These are phyloP conservation scores for Terfezia claveryi DNA, from an alignment of 495 filamentous ascomycete genomes.

Conservation along the genomic window DNA sequence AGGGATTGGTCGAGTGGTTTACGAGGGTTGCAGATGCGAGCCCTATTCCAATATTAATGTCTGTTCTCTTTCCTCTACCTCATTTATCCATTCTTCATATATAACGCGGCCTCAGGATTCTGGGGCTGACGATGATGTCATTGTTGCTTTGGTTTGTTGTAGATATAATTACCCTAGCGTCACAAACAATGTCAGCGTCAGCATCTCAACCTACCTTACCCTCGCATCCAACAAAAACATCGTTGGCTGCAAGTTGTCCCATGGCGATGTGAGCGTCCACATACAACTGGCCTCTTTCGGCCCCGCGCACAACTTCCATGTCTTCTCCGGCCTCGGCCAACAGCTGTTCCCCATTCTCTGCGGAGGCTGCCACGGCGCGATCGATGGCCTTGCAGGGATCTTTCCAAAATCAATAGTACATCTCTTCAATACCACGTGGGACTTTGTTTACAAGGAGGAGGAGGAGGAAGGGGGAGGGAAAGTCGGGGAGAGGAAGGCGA, in stretches of 20 bases:
- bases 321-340: conserved; percentile 43
- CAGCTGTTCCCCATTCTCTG: conserved; percentile 37
- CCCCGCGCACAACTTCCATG: conserved; percentile 25
- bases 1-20: not conserved
- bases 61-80: conserved; percentile 2
- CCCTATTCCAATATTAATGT: conserved; percentile 33
- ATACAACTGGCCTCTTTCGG: no score
- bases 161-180: conserved; percentile 48
- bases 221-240: conserved; percentile 37
- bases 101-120: no score
- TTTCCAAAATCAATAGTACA: conserved; percentile 37
- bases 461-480: conserved; percentile 17
- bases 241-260: conserved; percentile 20
- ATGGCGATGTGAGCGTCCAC: no score
- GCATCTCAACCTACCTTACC: conserved; percentile 30
- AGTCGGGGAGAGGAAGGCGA: no score
- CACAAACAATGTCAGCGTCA: conserved; percentile 32
- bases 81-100: no score
- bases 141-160: not conserved
- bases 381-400: conserved; percentile 40
- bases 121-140: no score
- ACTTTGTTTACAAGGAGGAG: conserved; percentile 18
- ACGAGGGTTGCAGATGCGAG: conserved; percentile 30
- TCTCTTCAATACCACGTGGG: conserved; percentile 28
- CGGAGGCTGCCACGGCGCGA: conserved; percentile 38